Conservation (phyloP, 805 yeast genomes). For the Isabelozyma rhagii region DNA sequence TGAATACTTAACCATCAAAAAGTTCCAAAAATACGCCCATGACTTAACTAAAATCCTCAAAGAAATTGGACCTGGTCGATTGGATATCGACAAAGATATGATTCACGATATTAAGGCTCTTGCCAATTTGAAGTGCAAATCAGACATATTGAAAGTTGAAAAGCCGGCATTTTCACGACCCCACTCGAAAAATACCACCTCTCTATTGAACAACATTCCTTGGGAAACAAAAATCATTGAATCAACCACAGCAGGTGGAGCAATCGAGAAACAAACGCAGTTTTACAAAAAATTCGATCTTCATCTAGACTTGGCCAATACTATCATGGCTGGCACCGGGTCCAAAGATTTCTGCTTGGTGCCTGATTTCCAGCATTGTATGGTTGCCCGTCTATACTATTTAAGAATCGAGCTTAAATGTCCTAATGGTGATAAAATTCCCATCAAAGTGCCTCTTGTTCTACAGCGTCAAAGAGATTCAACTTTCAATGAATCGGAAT, state of each 20-base stretch:
- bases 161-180: slow-evolving; percentile 9
- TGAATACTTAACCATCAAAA: slow-evolving; percentile 26
- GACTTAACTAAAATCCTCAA: slow-evolving; percentile 23
- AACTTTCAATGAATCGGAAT: neutral
- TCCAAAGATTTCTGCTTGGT: slow-evolving; percentile 28
- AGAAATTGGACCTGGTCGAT: slow-evolving; percentile 17
- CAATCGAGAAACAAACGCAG: slow-evolving; percentile 10
- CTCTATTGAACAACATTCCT: slow-evolving; percentile 9
- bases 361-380: slow-evolving; percentile 39
- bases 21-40: slow-evolving; percentile 28
- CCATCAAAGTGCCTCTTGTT: slow-evolving; percentile 24
- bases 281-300: slow-evolving; percentile 20
- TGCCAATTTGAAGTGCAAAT: slow-evolving; percentile 26
- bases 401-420: slow-evolving; percentile 21
- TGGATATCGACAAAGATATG: slow-evolving; percentile 23
- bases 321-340: slow-evolving; percentile 9
- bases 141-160: slow-evolving; percentile 22
- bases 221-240: slow-evolving; percentile 16
- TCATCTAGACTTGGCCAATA: slow-evolving; percentile 24
- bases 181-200: slow-evolving; percentile 3
- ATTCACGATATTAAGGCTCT: slow-evolving; percentile 28
- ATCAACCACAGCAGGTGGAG: slow-evolving; percentile 4
- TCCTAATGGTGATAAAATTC: slow-evolving; percentile 19
- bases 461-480: slow-evolving; percentile 13
- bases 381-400: slow-evolving; percentile 32